These are phyloP conservation scores for Persicaria maculosa DNA, from an alignment of 148 eudicot genomes.

Conservation along the genomic window DNA sequence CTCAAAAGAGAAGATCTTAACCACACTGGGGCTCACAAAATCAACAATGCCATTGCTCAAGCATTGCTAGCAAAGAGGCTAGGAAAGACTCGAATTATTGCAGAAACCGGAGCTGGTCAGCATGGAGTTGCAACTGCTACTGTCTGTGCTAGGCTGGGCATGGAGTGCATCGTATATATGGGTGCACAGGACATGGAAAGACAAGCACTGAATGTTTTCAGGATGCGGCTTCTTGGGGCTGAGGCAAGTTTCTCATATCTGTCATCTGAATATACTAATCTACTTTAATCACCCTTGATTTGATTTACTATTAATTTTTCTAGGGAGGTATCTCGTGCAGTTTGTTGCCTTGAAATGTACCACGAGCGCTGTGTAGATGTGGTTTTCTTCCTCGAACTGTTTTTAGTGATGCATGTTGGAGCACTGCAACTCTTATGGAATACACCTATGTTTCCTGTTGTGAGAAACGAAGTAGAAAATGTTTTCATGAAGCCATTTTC, in stretches of 20 bases:
- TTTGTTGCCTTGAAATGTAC: too few relatives aligned
- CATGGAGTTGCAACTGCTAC: constrained; percentile 79
- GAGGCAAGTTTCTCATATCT: constrained; percentile 33
- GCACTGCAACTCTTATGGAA: too few relatives aligned
- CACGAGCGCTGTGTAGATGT: too few relatives aligned
- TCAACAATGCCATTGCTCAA: constrained; percentile 67
- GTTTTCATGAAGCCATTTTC: too few relatives aligned
- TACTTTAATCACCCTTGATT: too few relatives aligned
- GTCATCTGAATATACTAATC: neutral
- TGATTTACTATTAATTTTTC: too few relatives aligned
- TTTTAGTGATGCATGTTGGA: too few relatives aligned
- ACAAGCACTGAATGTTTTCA: constrained; percentile 56
- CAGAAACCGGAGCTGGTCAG: constrained; percentile 78
- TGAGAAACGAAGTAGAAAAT: too few relatives aligned
- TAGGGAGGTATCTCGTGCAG: too few relatives aligned
- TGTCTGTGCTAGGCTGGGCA: constrained; percentile 60
- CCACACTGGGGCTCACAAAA: constrained; percentile 62
- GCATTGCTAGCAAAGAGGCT: constrained; percentile 60
- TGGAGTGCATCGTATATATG: constrained; percentile 53
- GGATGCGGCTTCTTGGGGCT: constrained; percentile 70
- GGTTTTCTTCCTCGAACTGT: too few relatives aligned
- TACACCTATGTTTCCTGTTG: too few relatives aligned
- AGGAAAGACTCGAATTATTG: constrained; percentile 58
- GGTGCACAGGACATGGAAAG: constrained; percentile 79
- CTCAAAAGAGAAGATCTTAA: constrained; percentile 69